Percentiles rank a stretch among this genome's conserved stretches.
These are phyloP conservation scores for Citrullus mucosospermus DNA, from an alignment of 306 rosid species.

Conservation along the genomic window DNA sequence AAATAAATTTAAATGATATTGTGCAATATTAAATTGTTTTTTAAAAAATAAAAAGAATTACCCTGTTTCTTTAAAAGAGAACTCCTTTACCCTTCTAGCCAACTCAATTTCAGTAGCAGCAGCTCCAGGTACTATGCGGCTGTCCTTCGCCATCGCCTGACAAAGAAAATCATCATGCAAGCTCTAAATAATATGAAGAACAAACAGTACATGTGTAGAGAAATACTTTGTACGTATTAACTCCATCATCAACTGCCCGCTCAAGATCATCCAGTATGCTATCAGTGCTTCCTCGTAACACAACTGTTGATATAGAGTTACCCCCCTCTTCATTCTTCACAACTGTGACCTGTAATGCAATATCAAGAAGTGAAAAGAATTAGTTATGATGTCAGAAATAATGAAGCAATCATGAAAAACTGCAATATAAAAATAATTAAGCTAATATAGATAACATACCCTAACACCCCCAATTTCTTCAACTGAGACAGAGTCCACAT, in stretches of 20 bases:
- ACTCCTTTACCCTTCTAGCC: constrained; percentile 76
- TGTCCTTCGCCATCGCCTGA: constrained; percentile 92
- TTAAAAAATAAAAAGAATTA: constrained; percentile 1
- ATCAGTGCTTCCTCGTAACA: constrained; percentile 74
- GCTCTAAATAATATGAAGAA: neutral
- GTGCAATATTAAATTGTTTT: neutral
- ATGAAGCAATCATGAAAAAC: neutral
- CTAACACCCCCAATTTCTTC: constrained; percentile 92
- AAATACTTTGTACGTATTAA: constrained; percentile 76
- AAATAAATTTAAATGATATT: neutral
- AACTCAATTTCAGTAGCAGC: constrained; percentile 94
- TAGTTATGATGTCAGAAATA: neutral
- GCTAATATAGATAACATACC: constrained; percentile 29
- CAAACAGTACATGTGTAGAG: neutral
- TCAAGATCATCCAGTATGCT: constrained; percentile 86
- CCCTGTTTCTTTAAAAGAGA: constrained; percentile 89
- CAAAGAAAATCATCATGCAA: neutral
- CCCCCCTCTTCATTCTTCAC: constrained; percentile 85
- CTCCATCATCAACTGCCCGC: constrained; percentile 94
- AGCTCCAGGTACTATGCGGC: constrained; percentile 85
- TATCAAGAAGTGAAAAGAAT: neutral
- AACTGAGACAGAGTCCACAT: constrained; percentile 69
- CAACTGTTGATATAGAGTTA: constrained; percentile 66
- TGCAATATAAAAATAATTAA: neutral
- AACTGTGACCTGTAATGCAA: constrained; percentile 41